These are phyloP conservation scores for Staphylotrichum tortipilum DNA, from an alignment of 495 filamentous ascomycete species.

Conservation along the genomic window DNA sequence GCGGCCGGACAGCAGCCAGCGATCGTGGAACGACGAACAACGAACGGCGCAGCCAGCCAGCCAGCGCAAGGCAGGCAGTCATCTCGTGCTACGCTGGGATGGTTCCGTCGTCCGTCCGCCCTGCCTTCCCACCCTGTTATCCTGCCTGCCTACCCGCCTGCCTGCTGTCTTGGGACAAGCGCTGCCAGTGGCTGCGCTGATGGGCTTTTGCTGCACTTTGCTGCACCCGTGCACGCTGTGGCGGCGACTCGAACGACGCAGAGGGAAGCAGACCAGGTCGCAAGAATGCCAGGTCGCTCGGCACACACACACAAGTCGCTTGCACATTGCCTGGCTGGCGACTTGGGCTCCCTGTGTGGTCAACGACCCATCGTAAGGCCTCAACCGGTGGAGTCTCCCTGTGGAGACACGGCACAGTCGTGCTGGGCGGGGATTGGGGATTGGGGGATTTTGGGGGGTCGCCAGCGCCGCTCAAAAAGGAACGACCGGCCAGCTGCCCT, in stretches of 20 bases:
- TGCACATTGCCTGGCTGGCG: slow-evolving; percentile 14
- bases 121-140: too few species aligned
- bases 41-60: too few species aligned
- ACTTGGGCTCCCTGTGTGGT: slow-evolving; percentile 28
- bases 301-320: too few species aligned
- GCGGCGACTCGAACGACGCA: not conserved
- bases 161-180: too few species aligned
- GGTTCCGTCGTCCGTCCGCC: too few species aligned
- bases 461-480: slow-evolving; percentile 5
- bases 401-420: slow-evolving; percentile 13
- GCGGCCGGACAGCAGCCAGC: not conserved
- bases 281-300: not conserved
- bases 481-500: slow-evolving; percentile 10
- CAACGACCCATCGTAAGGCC: slow-evolving; percentile 19
- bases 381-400: slow-evolving; percentile 20
- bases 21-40: not conserved
- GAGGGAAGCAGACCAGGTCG: not conserved
- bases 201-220: too few species aligned
- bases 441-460: too few species aligned
- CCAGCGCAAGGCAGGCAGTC: too few species aligned
- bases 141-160: too few species aligned
- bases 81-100: too few species aligned
- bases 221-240: too few species aligned
- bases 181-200: too few species aligned
- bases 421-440: slow-evolving; percentile 10